Evolutionary conservation across 2,329 filamentous ascomycete genomes (phyloP).

Genomic region (Botrytis aclada): DNA sequence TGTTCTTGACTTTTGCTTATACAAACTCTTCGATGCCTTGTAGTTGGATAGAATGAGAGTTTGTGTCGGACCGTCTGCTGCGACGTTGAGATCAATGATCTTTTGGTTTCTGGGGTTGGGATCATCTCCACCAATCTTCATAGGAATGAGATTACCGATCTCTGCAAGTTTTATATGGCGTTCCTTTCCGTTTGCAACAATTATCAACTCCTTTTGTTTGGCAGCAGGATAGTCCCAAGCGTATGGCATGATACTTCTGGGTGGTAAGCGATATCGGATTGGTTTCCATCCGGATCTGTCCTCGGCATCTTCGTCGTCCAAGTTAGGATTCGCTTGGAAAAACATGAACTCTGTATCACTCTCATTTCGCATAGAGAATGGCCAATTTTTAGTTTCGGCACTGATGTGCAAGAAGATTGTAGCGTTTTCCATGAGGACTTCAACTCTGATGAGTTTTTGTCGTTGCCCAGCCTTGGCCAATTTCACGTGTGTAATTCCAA

Average conservation of each 20-base stretch:
- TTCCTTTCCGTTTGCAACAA: constrained; percentile 75
- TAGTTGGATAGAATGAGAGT: constrained; percentile 93
- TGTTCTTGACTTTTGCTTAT: constrained; percentile 59
- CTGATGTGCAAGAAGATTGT: constrained; percentile 92
- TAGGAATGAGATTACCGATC: constrained; percentile 91
- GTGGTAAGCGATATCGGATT: constrained; percentile 85
- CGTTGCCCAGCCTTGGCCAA: constrained; percentile 85
- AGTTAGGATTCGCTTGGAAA: constrained; percentile 88
- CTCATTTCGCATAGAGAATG: constrained; percentile 97
- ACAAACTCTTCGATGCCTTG: constrained; percentile 87
- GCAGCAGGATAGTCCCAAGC: constrained; percentile 98
- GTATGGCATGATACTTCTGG: constrained; percentile 98
- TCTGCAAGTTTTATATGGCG: constrained; percentile 92
- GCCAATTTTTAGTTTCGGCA: constrained; percentile 92
- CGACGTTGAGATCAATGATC: constrained; percentile 95
- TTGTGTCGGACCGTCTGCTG: constrained; percentile 92
- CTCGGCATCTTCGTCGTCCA: constrained; percentile 83
- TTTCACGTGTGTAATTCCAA: constrained; percentile 91
- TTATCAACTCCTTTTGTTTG: constrained; percentile 90
- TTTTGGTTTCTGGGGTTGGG: constrained; percentile 63
- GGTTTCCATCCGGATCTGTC: constrained; percentile 88
- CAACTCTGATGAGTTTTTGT: constrained; percentile 81
- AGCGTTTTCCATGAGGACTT: constrained; percentile 87
- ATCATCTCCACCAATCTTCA: constrained; percentile 65
- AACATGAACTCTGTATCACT: constrained; percentile 96